phyloP scores from a whole-genome alignment of 495 filamentous ascomycete genomes.

The Aspergillus bridgeri region DNA sequence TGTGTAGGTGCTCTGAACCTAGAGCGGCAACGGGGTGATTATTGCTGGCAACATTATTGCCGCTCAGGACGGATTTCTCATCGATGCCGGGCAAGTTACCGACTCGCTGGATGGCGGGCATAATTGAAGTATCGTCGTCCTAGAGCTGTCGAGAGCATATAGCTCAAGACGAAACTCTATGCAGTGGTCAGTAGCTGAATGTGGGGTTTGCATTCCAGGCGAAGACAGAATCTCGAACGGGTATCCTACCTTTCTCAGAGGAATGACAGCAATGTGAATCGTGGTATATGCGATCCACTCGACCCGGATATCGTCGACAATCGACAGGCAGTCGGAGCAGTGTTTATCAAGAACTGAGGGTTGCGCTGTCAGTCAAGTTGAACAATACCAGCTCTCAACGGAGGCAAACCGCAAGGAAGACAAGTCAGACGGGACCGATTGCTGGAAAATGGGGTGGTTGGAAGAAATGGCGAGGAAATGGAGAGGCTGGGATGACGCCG shows the following conservation, averaged over 20 bases:
- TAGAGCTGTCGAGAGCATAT: slow-evolving; percentile 36
- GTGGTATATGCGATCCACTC: background rate
- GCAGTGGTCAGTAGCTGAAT: slow-evolving; percentile 7
- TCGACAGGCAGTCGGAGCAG: background rate
- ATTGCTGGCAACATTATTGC: slow-evolving; percentile 1
- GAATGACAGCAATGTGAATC: background rate
- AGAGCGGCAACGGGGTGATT: background rate
- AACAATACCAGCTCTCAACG: background rate
- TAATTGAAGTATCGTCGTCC: slow-evolving; percentile 11
- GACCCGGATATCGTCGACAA: background rate
- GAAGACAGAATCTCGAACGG: background rate
- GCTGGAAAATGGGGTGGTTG: slow-evolving; percentile 41
- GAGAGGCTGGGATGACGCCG: slow-evolving; percentile 23
- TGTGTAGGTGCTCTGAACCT: background rate
- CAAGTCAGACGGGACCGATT: slow-evolving; percentile 5
- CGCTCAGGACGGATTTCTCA: slow-evolving; percentile 13
- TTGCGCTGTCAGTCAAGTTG: slow-evolving; percentile 3
- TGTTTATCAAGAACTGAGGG: background rate
- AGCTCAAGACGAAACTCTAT: slow-evolving; percentile 37
- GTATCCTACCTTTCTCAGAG: background rate
- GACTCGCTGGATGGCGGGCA: slow-evolving; percentile 32
- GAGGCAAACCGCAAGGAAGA: background rate
- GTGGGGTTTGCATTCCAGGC: background rate
- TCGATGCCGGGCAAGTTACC: slow-evolving; percentile 30
- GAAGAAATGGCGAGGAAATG: slow-evolving; percentile 37